Conservation (phyloP, 2,329 filamentous ascomycete species). For the Monosporascus sp. region DNA sequence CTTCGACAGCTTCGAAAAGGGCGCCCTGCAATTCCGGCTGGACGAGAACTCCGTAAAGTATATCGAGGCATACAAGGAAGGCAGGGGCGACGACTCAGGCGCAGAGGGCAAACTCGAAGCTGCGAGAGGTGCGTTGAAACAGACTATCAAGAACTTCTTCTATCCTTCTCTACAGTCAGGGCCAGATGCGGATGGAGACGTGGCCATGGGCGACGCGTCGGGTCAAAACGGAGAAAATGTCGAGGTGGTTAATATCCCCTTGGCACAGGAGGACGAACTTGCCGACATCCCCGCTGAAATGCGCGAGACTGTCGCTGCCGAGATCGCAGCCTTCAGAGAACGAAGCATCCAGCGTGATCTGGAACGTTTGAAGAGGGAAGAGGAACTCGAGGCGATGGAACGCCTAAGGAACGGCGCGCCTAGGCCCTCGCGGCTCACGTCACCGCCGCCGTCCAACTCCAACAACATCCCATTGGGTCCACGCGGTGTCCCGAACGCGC, state of each 20-base stretch:
- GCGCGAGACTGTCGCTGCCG: conserved; percentile 88
- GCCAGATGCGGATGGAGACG: conserved; percentile 61
- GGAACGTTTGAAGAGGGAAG: conserved; percentile 81
- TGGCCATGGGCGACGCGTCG: conserved; percentile 58
- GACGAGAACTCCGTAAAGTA: conserved; percentile 82
- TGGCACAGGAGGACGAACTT: conserved; percentile 85
- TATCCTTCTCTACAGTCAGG: conserved; percentile 53
- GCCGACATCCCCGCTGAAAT: conserved; percentile 94
- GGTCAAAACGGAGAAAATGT: conserved; percentile 58
- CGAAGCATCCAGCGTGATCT: conserved; percentile 82
- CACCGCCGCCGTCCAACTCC: conserved; percentile 58
- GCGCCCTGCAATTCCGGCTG: conserved; percentile 65
- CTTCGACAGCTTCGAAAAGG: conserved; percentile 60
- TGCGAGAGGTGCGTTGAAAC: conserved; percentile 62
- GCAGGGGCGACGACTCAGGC: conserved; percentile 56
- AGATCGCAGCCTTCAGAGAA: conserved; percentile 92
- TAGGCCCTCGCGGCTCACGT: conserved; percentile 63
- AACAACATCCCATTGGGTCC: conserved; percentile 77
- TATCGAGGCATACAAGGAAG: conserved; percentile 73
- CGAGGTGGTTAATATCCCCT: conserved; percentile 84
- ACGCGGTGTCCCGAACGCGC: conserved; percentile 66
- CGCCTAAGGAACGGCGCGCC: conserved; percentile 63
- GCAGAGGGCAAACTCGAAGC: conserved; percentile 64
- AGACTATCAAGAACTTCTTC: conserved; percentile 65
- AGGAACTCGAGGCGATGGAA: conserved; percentile 87